Conservation (phyloP, 2,329 filamentous ascomycete species). For the Chaetomium sp. region DNA sequence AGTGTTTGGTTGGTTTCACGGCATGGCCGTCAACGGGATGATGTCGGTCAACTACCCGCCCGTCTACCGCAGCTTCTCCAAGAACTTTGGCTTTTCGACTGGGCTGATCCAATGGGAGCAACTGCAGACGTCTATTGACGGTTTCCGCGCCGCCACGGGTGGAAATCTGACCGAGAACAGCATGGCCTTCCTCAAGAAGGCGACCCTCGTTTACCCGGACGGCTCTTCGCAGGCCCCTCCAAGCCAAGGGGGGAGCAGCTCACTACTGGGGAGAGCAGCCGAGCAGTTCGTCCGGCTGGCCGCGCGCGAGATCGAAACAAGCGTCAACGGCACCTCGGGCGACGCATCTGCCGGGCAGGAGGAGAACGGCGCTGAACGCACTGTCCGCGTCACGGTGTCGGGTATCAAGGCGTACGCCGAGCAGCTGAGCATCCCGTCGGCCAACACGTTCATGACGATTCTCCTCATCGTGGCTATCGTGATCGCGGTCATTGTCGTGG, state of each 20-base stretch:
- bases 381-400: slow-evolving; percentile 50
- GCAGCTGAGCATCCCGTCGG: slow-evolving; percentile 73
- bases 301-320: slow-evolving; percentile 46
- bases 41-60: slow-evolving; percentile 80
- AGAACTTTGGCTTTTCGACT: slow-evolving; percentile 90
- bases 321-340: slow-evolving; percentile 33
- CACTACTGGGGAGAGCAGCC: slow-evolving; percentile 43
- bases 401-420: slow-evolving; percentile 81
- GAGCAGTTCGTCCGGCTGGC: slow-evolving; percentile 43
- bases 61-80: slow-evolving; percentile 81
- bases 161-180: slow-evolving; percentile 80
- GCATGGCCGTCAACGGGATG: slow-evolving; percentile 94
- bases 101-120: slow-evolving; percentile 76
- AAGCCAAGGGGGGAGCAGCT: neutral
- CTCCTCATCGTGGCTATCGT: slow-evolving; percentile 83
- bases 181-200: slow-evolving; percentile 66
- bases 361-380: slow-evolving; percentile 23
- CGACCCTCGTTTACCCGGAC: slow-evolving; percentile 65
- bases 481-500: slow-evolving; percentile 74
- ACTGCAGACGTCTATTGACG: slow-evolving; percentile 77
- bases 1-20: slow-evolving; percentile 84
- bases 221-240: slow-evolving; percentile 42
- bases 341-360: slow-evolving; percentile 9
- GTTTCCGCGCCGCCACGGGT: slow-evolving; percentile 71
- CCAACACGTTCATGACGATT: slow-evolving; percentile 95